A percentile compares a stretch with the other conserved stretches of the same genome.
phyloP scores from a whole-genome alignment of 2,329 filamentous ascomycete genomes.

The Fragosphaeria purpurea region DNA sequence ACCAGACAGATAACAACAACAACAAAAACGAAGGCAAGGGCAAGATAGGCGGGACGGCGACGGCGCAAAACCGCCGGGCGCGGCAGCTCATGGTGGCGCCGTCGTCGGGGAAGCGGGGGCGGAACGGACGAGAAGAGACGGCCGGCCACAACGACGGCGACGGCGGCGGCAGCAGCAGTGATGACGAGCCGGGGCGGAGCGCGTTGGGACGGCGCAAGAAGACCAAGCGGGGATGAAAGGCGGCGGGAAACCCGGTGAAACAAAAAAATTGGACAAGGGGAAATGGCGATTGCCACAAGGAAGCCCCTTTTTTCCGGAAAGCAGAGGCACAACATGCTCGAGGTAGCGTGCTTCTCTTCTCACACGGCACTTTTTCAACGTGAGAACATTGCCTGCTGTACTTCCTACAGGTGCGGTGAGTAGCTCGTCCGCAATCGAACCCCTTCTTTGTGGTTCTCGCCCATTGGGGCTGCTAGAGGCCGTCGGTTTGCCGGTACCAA shows the following conservation, averaged over 20 bases:
- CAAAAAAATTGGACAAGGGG: too few species aligned
- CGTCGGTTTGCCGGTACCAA: too few species aligned
- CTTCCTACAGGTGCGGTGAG: too few species aligned
- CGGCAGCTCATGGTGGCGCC: slow-evolving; percentile 9
- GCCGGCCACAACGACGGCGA: neutral
- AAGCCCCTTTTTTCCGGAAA: too few species aligned
- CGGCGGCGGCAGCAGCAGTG: slow-evolving; percentile 17
- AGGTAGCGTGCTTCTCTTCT: too few species aligned
- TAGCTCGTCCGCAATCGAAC: too few species aligned
- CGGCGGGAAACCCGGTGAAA: neutral
- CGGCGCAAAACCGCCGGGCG: slow-evolving; percentile 1
- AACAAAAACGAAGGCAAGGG: neutral
- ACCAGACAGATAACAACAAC: neutral
- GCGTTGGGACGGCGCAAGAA: slow-evolving; percentile 17
- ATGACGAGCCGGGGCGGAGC: slow-evolving; percentile 22
- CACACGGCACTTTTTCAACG: too few species aligned
- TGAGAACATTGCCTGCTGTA: too few species aligned
- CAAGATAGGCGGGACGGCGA: neutral
- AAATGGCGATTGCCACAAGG: neutral
- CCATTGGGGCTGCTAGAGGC: too few species aligned
- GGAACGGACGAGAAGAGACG: neutral
- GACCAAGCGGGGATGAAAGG: slow-evolving; percentile 4
- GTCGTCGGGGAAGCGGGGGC: neutral
- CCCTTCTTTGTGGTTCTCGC: too few species aligned
- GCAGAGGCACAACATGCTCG: too few species aligned